Base-by-base conservation (phyloP, 2,329 filamentous ascomycete genomes). In the Didymellaceae sp. region DNA sequence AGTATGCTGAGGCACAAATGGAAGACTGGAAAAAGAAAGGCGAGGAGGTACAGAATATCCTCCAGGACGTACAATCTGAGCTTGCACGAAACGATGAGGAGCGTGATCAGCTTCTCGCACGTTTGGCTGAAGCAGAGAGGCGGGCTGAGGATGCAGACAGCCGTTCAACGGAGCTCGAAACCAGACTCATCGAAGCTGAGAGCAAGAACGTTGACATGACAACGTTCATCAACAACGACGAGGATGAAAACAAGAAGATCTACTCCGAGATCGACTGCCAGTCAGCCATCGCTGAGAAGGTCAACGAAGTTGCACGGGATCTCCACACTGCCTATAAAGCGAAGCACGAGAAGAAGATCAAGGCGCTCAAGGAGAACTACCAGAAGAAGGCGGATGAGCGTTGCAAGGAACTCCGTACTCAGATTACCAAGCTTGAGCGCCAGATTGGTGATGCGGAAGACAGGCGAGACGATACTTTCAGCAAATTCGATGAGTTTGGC, bases 261-360 rank as follows among this genome's bases (percentile, higher is more conserved):
- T 74, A 71, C 58, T 73, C 70, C 2, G 75, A 73, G 28, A 64
- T 74, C 43, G 69, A 79, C 61, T 71, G 81, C 59, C 71, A 81
- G 25, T 79, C 77, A 30, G 91, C 96, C 58, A 88, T 96, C 40
- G 92, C 97, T 17, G 91, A 96, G 74, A 91, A 92, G 59, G 91
- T 97, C 31, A 92, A 93, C 37, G 75, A 77, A 14, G 74, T 80
- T 9, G 77, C 75, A n/a, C 84, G 91, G 22, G 94, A 99, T 69
- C 82, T 99, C 31, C 94, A 99, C 71, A 82, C 87, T 0, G 82
- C 96, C 9, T 99, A 99, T 82, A 97, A 97, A 78, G 86, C 88
- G 69, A 99, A 99, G 77, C 94, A 99, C 72, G 93, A 97, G 77
- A 90, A 87, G 56, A 99, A 99, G 78, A 93, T 97, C 34, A 84